Conservation (phyloP, 805 yeast species). For the Wickerhamiella spandovensis region DNA sequence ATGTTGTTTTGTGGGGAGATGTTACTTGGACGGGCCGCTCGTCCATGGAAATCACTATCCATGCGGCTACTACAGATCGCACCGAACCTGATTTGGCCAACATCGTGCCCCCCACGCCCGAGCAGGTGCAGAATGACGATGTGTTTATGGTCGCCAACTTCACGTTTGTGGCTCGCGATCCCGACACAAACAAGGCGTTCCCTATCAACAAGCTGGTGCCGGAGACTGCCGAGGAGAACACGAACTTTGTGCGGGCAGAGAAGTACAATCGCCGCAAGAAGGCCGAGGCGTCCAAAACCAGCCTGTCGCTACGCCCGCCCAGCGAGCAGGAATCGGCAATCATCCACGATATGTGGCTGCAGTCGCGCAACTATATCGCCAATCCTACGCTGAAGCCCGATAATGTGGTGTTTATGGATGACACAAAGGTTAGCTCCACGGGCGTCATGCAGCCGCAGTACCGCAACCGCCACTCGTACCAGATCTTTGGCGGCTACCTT, state of each 20-base stretch:
- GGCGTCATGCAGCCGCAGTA: constrained; percentile 94
- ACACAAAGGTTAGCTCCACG: constrained; percentile 60
- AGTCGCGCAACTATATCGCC: constrained; percentile 19
- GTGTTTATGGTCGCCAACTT: constrained; percentile 80
- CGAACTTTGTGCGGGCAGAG: constrained; percentile 78
- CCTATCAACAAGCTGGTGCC: constrained; percentile 76
- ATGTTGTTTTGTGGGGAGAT: constrained; percentile 75
- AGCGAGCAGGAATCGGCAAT: constrained; percentile 54
- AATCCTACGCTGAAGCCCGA: constrained; percentile 30
- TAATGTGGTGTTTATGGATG: constrained; percentile 51
- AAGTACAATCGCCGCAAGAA: constrained; percentile 80
- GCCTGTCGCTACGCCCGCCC: constrained; percentile 60
- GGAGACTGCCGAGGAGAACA: constrained; percentile 59
- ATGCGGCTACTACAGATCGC: constrained; percentile 60
- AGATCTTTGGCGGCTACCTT: constrained; percentile 91
- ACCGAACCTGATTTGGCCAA: constrained; percentile 4
- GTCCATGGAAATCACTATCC: constrained; percentile 88
- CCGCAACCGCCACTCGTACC: constrained; percentile 84
- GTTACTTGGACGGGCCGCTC: constrained; percentile 93
- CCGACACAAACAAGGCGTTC: constrained; percentile 78
- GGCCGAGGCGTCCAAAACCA: constrained; percentile 52
- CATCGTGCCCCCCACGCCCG: constrained; percentile 30
- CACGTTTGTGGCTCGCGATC: constrained; percentile 92
- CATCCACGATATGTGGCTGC: constrained; percentile 64
- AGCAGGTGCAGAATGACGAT: constrained; percentile 50